Percentiles rank a stretch among this genome's conserved stretches.
Conservation (phyloP, 2,329 filamentous ascomycete species). For the Colletotrichum neosansevieriae region DNA sequence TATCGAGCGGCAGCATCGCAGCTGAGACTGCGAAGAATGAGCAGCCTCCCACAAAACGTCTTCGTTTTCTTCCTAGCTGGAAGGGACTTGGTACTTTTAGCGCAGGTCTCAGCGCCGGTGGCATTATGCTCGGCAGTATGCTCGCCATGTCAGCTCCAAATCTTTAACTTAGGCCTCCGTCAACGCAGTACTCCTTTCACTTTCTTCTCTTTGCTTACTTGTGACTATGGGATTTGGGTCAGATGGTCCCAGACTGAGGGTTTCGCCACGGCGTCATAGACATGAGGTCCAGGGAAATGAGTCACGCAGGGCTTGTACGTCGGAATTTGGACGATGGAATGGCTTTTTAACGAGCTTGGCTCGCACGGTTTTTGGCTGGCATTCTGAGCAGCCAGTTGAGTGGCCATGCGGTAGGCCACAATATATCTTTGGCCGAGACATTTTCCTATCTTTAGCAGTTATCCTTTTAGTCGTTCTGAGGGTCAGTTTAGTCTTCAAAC, state of each 20-base stretch:
- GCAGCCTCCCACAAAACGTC: slow-evolving; percentile 10
- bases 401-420: not conserved
- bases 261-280: slow-evolving; percentile 4
- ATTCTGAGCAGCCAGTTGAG: not conserved
- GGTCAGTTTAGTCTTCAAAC: not conserved
- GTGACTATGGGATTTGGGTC: not conserved
- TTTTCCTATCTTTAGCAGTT: slow-evolving; percentile 20
- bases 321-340: slow-evolving; percentile 1
- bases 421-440: slow-evolving; percentile 11
- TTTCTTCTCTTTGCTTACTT: not conserved
- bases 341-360: slow-evolving; percentile 5
- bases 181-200: not conserved
- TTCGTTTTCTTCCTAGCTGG: slow-evolving; percentile 13
- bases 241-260: not conserved
- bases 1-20: not conserved
- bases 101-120: slow-evolving; percentile 21
- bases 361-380: not conserved
- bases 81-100: slow-evolving; percentile 5
- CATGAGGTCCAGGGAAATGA: not conserved
- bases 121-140: slow-evolving; percentile 23
- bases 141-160: slow-evolving; percentile 31
- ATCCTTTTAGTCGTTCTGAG: slow-evolving; percentile 12
- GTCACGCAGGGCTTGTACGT: not conserved
- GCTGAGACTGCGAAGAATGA: not conserved
- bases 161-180: slow-evolving; percentile 6